Conservation (phyloP, 495 filamentous ascomycete genomes). For the Staphylotrichum longicolle region DNA sequence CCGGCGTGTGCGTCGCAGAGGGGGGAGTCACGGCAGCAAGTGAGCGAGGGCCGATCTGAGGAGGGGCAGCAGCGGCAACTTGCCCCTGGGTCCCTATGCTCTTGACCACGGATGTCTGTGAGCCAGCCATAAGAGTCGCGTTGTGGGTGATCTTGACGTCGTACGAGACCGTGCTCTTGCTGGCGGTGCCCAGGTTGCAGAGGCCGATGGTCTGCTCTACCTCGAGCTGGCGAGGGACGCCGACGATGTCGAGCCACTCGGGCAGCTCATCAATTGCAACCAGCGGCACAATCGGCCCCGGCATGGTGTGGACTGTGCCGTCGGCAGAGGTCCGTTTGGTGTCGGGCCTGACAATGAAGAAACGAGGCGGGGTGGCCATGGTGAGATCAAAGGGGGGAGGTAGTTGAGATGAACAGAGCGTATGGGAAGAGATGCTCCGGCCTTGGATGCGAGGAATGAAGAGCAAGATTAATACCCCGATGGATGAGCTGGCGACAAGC, state of each 20-base stretch:
- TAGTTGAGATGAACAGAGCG: not conserved
- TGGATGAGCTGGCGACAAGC: not conserved
- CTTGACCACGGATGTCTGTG: not conserved
- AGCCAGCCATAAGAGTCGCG: not conserved
- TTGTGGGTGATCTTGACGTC: conserved; percentile 27
- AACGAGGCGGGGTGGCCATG: conserved; percentile 21
- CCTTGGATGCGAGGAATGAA: too few species aligned
- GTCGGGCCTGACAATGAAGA: conserved; percentile 41
- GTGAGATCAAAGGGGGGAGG: not conserved
- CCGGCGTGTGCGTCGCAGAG: not conserved
- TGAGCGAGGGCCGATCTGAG: too few species aligned
- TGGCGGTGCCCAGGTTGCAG: conserved; percentile 38
- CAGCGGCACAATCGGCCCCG: conserved; percentile 43
- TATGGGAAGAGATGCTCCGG: too few species aligned
- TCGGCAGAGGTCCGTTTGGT: conserved; percentile 18
- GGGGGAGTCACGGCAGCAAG: not conserved
- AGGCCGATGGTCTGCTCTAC: conserved; percentile 40
- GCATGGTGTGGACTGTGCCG: conserved; percentile 22
- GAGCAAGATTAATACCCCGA: not conserved
- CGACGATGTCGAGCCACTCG: conserved; percentile 38
- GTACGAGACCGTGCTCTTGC: conserved; percentile 33
- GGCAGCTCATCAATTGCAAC: conserved; percentile 49
- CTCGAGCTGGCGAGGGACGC: conserved; percentile 40
- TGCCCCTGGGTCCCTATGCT: not conserved
- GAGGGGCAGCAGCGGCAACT: not conserved